Evolutionary conservation across 176 grass and related monocot species (phyloP), one percentile per base, ranked within the genome.

Genomic region (Secale cereale): DNA sequence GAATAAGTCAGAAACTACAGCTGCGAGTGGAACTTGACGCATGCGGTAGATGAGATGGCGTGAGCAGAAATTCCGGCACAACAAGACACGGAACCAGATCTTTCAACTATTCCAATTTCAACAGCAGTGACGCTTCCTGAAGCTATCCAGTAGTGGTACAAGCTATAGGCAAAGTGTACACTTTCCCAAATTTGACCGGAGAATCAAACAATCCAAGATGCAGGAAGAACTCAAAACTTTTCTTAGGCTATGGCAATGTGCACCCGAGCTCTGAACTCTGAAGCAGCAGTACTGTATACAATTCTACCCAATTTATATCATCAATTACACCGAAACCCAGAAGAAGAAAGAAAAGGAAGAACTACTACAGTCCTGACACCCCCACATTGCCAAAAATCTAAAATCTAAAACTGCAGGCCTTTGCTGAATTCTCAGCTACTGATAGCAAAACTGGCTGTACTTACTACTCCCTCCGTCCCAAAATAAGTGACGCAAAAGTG

Each of bases 401-500:
- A 82, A 90, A 65, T 71, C 70, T 67, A 86, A 82, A 90, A 65
- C 65, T 78, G 52, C 81, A 78, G 36, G 50, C 31, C 60, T 78
- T 77, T 59, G 85, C 74, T 61, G 37, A 86, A 82, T 83, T 61
- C 33, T 25, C 79, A 77, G 76, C 52, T 78, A 80, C 85, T 74
- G 76, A 78, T 85, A 73, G 69, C 91, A 94, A 88, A 90, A 90
- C 65, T 82, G 82, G 76, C 79, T 88, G 67, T 93, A 87, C 89
- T 87, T 81, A 91, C 85, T 82, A n/a, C n/a, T n/a, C n/a, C n/a
- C n/a, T n/a, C n/a, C n/a, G n/a, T n/a, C n/a, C n/a, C n/a, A n/a
- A n/a, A n/a, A n/a, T n/a, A n/a, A n/a, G n/a, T n/a, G n/a, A n/a
- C n/a, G n/a, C n/a, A n/a, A n/a, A n/a, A n/a, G n/a, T n/a, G n/a